Evolutionary conservation across 2,329 filamentous ascomycete genomes (phyloP).

Genomic region (Lecanicillium sp.): DNA sequence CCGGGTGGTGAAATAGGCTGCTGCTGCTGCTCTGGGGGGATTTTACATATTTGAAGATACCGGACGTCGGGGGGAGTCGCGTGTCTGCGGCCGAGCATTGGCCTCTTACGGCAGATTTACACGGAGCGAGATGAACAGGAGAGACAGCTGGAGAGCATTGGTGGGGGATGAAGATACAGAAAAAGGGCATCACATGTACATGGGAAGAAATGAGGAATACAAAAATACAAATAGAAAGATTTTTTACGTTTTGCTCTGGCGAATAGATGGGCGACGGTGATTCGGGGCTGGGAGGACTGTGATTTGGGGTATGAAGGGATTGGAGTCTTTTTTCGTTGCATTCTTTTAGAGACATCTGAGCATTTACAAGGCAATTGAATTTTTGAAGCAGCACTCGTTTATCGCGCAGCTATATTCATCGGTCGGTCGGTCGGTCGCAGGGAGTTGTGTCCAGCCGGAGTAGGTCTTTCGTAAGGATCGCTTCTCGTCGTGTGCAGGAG

Average conservation of each 20-base stretch:
- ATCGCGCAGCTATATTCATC: too few species aligned
- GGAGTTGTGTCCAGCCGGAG: too few species aligned
- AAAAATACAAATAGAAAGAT: neutral
- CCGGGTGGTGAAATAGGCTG: slow-evolving; percentile 60
- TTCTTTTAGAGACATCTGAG: too few species aligned
- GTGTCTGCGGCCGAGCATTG: too few species aligned
- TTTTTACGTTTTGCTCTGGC: neutral
- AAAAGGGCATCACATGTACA: neutral
- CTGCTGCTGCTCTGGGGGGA: neutral
- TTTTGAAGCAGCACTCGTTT: neutral
- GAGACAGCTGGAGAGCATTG: neutral
- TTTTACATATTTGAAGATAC: too few species aligned
- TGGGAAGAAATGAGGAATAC: neutral
- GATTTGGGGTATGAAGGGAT: too few species aligned
- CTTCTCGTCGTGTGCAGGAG: too few species aligned
- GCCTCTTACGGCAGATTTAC: too few species aligned
- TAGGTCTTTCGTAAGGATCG: too few species aligned
- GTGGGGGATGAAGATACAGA: neutral
- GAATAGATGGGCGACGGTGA: neutral
- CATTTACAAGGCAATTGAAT: neutral
- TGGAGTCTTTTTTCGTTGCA: too few species aligned
- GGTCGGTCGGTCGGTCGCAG: too few species aligned
- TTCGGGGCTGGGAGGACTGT: neutral
- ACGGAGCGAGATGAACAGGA: neutral
- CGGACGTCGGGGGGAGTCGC: too few species aligned